phyloP scores from a whole-genome alignment of 805 yeast species.

The Scheffersomyces ergatensis region DNA sequence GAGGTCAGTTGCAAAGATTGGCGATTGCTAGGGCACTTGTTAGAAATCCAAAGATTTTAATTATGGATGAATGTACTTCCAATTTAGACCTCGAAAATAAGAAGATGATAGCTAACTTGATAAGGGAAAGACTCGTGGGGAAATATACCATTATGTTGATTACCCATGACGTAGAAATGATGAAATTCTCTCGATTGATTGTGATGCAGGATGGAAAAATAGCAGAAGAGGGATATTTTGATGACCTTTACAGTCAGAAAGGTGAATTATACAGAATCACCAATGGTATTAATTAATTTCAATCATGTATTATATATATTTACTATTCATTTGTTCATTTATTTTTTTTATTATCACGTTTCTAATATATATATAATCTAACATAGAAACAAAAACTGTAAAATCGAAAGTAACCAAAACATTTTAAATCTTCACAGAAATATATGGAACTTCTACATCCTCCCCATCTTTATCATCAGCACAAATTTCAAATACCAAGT shows the following conservation, averaged over 20 bases:
- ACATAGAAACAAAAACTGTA: no score
- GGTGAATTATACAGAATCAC: background rate
- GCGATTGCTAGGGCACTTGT: conserved; percentile 81
- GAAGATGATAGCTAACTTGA: conserved; percentile 45
- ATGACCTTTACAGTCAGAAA: conserved; percentile 2
- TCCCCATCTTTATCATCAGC: conserved; percentile 91
- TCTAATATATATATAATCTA: no score
- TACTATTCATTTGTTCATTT: no score
- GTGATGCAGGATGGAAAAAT: conserved; percentile 49
- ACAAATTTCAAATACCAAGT: conserved; percentile 84
- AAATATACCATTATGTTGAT: conserved; percentile 53
- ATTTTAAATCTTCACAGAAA: conserved; percentile 50
- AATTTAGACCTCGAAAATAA: conserved; percentile 73
- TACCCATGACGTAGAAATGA: conserved; percentile 72
- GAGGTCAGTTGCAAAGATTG: conserved; percentile 88
- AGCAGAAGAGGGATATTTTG: conserved; percentile 43
- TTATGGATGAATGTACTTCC: conserved; percentile 89
- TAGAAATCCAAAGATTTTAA: conserved; percentile 58
- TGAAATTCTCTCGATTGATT: conserved; percentile 52
- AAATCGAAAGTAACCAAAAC: no score
- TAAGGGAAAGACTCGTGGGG: conserved; percentile 30
- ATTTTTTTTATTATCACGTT: no score
- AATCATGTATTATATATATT: no score
- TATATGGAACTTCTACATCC: conserved; percentile 92
- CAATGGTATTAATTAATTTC: background rate